phyloP scores from a whole-genome alignment of 2,329 filamentous ascomycete species.

The Cytospora chrysosperma region DNA sequence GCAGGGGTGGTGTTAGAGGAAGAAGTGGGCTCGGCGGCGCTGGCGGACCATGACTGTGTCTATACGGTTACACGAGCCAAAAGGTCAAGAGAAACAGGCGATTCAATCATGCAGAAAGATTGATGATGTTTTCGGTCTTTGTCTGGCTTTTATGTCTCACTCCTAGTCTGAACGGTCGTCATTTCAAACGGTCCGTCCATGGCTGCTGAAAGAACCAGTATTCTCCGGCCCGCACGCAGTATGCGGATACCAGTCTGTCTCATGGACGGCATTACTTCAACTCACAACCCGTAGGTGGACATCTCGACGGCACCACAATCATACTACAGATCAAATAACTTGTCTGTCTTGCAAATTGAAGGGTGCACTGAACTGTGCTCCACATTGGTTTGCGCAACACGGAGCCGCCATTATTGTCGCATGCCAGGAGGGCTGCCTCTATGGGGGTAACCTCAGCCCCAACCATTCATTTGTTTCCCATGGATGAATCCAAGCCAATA shows the following conservation, averaged over 20 bases:
- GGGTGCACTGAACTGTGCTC: background rate
- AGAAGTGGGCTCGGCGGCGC: conserved; percentile 24
- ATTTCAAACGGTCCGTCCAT: background rate
- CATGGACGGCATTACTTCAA: background rate
- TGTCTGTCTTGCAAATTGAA: background rate
- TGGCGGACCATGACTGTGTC: conserved; percentile 28
- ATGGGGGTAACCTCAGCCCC: background rate
- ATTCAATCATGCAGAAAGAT: background rate
- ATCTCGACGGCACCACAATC: background rate
- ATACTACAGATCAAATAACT: background rate
- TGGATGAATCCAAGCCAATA: background rate
- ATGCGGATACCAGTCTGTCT: background rate
- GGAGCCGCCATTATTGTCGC: background rate
- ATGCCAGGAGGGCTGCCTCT: background rate
- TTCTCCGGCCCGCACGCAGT: background rate
- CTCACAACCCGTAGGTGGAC: too few relatives aligned
- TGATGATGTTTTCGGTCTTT: background rate
- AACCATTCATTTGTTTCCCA: background rate
- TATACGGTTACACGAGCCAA: conserved; percentile 4
- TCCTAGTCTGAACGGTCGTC: background rate
- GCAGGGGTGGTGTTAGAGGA: background rate
- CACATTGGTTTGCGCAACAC: background rate
- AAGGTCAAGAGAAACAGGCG: background rate
- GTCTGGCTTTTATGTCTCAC: background rate
- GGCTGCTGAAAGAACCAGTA: background rate